Conservation (phyloP, 129 eudicot genomes). For the Lactuca sativa region DNA sequence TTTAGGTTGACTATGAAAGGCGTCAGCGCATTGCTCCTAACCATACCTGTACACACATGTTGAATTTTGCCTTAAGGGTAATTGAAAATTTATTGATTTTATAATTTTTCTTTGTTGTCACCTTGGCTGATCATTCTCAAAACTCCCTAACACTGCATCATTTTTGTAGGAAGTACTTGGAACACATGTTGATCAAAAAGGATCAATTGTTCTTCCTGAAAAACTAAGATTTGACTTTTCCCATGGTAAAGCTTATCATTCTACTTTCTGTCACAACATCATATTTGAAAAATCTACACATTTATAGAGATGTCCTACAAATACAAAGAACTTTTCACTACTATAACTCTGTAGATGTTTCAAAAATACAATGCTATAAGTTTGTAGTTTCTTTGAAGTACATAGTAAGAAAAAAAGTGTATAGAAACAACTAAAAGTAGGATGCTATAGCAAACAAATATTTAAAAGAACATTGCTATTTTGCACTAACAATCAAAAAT, state of each 20-base stretch:
- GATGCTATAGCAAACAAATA: no score
- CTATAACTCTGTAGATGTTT: background rate
- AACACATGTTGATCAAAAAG: constrained; percentile 92
- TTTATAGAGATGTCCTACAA: no score
- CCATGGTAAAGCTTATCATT: constrained; percentile 52
- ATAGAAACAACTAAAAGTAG: no score
- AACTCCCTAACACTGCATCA: background rate
- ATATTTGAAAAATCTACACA: background rate
- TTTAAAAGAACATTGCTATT: no score
- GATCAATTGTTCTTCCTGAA: constrained; percentile 97
- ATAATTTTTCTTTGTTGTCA: background rate
- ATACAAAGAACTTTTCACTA: no score
- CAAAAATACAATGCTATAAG: no score
- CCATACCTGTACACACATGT: constrained; percentile 98
- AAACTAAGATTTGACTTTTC: constrained; percentile 94
- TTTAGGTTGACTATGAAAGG: constrained; percentile 84
- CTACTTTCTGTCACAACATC: background rate
- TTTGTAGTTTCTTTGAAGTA: no score
- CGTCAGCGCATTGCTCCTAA: constrained; percentile 88
- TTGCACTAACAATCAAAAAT: background rate
- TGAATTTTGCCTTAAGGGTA: constrained; percentile 96
- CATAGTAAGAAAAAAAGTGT: no score
- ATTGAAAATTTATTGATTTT: constrained; percentile 1
- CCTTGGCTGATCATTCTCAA: constrained; percentile 5
- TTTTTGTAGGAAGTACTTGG: constrained; percentile 89